These are phyloP conservation scores for Penicillium sp. DNA, from an alignment of 2,329 filamentous ascomycete species.

Conservation along the genomic window DNA sequence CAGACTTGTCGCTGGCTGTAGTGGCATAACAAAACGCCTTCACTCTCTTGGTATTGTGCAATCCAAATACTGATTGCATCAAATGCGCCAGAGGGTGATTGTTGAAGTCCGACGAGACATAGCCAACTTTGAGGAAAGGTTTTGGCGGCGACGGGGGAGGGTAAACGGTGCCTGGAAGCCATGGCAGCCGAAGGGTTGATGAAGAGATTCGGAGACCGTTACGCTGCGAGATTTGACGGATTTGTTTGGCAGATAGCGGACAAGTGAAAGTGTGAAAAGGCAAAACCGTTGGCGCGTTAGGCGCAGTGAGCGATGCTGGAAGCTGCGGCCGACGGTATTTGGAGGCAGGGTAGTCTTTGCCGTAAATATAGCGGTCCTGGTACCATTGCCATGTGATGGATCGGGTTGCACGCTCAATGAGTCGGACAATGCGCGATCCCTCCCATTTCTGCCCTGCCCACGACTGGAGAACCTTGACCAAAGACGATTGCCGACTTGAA, in stretches of 20 bases:
- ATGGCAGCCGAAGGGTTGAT: constrained; percentile 79
- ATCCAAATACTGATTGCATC: constrained; percentile 97
- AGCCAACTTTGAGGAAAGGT: constrained; percentile 86
- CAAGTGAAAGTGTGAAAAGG: constrained; percentile 98
- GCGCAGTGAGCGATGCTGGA: constrained; percentile 70
- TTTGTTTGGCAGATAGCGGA: constrained; percentile 84
- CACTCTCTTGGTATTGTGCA: constrained; percentile 71
- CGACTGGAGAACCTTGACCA: constrained; percentile 42
- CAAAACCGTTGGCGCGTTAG: constrained; percentile 86
- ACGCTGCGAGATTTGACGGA: constrained; percentile 89
- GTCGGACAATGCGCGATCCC: constrained; percentile 76
- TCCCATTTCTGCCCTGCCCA: constrained; percentile 83
- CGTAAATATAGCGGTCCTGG: constrained; percentile 69
- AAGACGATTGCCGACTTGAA: constrained; percentile 23
- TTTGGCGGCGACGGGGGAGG: constrained; percentile 79
- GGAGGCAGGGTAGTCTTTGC: constrained; percentile 54
- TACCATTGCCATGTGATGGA: constrained; percentile 83
- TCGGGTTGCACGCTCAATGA: constrained; percentile 81
- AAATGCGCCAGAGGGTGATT: constrained; percentile 95
- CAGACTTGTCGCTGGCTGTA: constrained; percentile 81
- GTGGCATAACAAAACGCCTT: constrained; percentile 95
- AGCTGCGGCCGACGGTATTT: constrained; percentile 71
- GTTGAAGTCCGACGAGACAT: constrained; percentile 98
- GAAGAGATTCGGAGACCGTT: constrained; percentile 92
- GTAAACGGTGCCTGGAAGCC: constrained; percentile 79